Evolutionary conservation across 148 eudicot genomes (phyloP).

Genomic region (Limonium bicolor): DNA sequence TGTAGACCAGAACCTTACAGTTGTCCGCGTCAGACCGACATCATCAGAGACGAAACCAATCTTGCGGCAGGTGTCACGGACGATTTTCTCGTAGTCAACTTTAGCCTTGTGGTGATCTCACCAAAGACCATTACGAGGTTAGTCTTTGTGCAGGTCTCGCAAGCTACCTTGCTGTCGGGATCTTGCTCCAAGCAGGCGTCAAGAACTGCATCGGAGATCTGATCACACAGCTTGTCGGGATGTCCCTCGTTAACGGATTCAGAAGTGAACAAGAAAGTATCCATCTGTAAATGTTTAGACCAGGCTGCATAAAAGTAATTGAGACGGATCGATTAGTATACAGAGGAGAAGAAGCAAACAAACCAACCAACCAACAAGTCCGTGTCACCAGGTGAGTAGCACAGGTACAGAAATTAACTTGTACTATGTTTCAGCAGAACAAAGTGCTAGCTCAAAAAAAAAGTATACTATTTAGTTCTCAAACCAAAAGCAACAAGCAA

Average conservation of each 20-base stretch:
- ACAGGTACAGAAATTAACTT: too few relatives aligned
- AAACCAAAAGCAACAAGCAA: too few relatives aligned
- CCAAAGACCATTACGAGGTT: slow-evolving; percentile 60
- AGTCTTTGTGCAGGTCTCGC: slow-evolving; percentile 18
- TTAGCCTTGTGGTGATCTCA: slow-evolving; percentile 55
- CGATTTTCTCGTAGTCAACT: slow-evolving; percentile 57
- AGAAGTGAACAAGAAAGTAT: slow-evolving; percentile 58
- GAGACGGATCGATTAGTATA: too few relatives aligned
- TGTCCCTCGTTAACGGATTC: slow-evolving; percentile 71
- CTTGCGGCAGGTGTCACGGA: slow-evolving; percentile 47
- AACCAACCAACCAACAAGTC: neutral
- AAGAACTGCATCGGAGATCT: slow-evolving; percentile 56
- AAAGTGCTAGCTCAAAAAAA: too few relatives aligned
- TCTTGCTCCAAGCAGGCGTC: slow-evolving; percentile 63
- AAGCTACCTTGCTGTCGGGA: slow-evolving; percentile 62
- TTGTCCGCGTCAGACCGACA: slow-evolving; percentile 67
- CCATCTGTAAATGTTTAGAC: slow-evolving; percentile 13
- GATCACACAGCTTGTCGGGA: slow-evolving; percentile 62
- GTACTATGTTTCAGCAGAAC: too few relatives aligned
- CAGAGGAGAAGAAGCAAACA: neutral
- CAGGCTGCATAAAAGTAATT: too few relatives aligned
- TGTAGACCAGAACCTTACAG: slow-evolving; percentile 52
- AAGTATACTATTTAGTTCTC: too few relatives aligned
- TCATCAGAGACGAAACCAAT: slow-evolving; percentile 46
- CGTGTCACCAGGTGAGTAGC: too few relatives aligned